phyloP scores from a whole-genome alignment of 2,329 filamentous ascomycete genomes.

The Domatiomyces globalis region DNA sequence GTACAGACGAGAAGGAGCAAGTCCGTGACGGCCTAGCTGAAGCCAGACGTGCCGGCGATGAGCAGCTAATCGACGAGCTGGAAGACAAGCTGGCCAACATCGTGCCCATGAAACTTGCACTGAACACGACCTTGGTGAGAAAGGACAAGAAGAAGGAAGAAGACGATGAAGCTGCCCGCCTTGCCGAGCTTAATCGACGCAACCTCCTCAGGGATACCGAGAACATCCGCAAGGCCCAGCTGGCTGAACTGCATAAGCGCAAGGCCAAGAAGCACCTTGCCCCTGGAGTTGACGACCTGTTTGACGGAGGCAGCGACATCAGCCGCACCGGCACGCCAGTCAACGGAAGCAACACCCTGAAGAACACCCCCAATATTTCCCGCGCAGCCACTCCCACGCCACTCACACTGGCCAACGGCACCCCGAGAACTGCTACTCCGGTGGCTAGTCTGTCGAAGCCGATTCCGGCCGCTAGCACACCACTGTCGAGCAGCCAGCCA shows the following conservation, averaged over 20 bases:
- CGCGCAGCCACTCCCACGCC: slow-evolving; percentile 22
- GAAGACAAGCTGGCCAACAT: slow-evolving; percentile 36
- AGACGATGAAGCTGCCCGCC: slow-evolving; percentile 58
- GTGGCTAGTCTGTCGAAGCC: background rate
- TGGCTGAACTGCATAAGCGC: slow-evolving; percentile 56
- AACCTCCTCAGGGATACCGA: slow-evolving; percentile 79
- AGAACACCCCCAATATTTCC: slow-evolving; percentile 22
- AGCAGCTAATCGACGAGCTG: slow-evolving; percentile 37
- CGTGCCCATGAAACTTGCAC: slow-evolving; percentile 52
- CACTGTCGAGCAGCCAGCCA: slow-evolving; percentile 3
- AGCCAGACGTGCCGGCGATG: slow-evolving; percentile 50
- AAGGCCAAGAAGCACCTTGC: slow-evolving; percentile 31
- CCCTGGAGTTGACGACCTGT: slow-evolving; percentile 29
- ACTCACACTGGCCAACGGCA: slow-evolving; percentile 8
- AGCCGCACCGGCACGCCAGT: slow-evolving; percentile 36
- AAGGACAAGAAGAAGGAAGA: slow-evolving; percentile 32
- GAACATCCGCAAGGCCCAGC: slow-evolving; percentile 76
- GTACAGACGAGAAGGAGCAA: slow-evolving; percentile 51
- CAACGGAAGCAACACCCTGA: slow-evolving; percentile 39
- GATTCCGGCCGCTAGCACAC: slow-evolving; percentile 1
- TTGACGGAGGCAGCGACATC: slow-evolving; percentile 31
- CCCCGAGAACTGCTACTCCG: slow-evolving; percentile 11
- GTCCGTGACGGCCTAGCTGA: slow-evolving; percentile 52
- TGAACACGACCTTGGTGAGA: slow-evolving; percentile 51
- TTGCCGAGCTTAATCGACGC: slow-evolving; percentile 68